Base-by-base conservation (phyloP, 768 basidiomycete genomes). In the Lepiota venenata region DNA sequence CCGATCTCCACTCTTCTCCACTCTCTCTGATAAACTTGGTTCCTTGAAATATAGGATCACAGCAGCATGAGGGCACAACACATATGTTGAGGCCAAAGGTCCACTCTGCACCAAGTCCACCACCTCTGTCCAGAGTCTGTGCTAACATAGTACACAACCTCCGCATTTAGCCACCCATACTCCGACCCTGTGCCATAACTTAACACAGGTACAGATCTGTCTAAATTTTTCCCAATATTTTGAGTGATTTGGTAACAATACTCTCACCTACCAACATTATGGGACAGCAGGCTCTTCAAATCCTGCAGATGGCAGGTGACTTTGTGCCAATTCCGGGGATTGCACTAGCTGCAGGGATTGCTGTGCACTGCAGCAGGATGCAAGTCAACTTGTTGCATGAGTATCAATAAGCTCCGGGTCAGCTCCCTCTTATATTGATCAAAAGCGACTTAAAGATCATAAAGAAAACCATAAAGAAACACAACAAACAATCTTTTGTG, bases 311-410 rank as follows among this genome's bases (percentile, higher is more conserved):
- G 0, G 53, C 46, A 12, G 27, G 29, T 4, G 1, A 47, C 14
- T 47, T 35, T 35, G 46, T 48, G 12, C 47, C 53, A 5, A 20
- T 48, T 1, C 53, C 53, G 15, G 53, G 27, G 15, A 42, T 55
- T 27, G 53, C 38, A n/a, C 16, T 47, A 2, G 53, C 53, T 9
- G 53, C 53, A 14, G 27, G 38, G 1, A 2, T 42, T 14, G 53
- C 53, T 15, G 46, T n/a, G 5, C 15, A 8, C 38, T 54, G 21
- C 7, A 41, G 15, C 36, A 36, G 27, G 53, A 55, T 12, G 46
- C 46, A 4, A 18, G 21, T 3, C 12, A 32, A 6, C 39, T 55
- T 1, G 8, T 32, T 10, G 38, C 9, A 46, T 55, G 35, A 10
- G 53, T 55, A 16, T 22, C 12, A 1, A 8, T n/a, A 27, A 38